Percentiles rank a stretch among this genome's conserved stretches.
These are phyloP conservation scores for Jacaranda mimosifolia DNA, from an alignment of 257 asterid genomes.

Conservation along the genomic window DNA sequence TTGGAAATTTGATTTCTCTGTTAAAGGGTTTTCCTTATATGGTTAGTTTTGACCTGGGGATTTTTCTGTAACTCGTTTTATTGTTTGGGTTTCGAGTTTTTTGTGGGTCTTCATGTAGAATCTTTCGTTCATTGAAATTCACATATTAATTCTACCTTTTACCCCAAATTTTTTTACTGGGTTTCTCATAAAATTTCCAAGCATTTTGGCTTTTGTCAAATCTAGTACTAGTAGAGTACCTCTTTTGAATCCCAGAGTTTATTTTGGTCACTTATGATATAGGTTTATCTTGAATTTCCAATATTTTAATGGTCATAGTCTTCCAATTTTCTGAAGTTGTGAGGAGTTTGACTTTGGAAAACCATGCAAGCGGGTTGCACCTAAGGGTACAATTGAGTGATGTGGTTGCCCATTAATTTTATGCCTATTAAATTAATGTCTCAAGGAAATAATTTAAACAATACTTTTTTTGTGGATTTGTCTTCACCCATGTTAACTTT, in stretches of 20 bases:
- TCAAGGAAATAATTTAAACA: no score
- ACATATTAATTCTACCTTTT: slow-evolving; percentile 15
- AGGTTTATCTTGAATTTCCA: slow-evolving; percentile 33
- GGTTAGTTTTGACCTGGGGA: slow-evolving; percentile 20
- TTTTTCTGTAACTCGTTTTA: slow-evolving; percentile 9
- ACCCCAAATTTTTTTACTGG: slow-evolving; percentile 34
- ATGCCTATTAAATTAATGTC: no score
- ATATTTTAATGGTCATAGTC: slow-evolving; percentile 6
- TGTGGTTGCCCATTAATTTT: no score
- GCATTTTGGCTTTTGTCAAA: slow-evolving; percentile 30
- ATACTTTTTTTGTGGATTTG: no score
- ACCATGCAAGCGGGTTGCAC: no score
- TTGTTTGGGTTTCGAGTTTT: not conserved
- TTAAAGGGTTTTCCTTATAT: not conserved
- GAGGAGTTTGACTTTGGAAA: not conserved
- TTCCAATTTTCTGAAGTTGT: slow-evolving; percentile 21
- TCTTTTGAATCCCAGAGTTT: slow-evolving; percentile 17
- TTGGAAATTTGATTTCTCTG: slow-evolving; percentile 7
- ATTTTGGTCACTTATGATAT: slow-evolving; percentile 27
- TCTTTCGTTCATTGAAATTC: no score
- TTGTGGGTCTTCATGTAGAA: slow-evolving; percentile 21
- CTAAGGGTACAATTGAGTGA: no score
- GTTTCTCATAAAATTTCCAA: slow-evolving; percentile 28
- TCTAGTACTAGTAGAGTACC: not conserved
- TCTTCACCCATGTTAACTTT: no score